Evolutionary conservation across 768 basidiomycete genomes (phyloP), one percentile per base, ranked within the genome.

Genomic region (Clavulina sp.): DNA sequence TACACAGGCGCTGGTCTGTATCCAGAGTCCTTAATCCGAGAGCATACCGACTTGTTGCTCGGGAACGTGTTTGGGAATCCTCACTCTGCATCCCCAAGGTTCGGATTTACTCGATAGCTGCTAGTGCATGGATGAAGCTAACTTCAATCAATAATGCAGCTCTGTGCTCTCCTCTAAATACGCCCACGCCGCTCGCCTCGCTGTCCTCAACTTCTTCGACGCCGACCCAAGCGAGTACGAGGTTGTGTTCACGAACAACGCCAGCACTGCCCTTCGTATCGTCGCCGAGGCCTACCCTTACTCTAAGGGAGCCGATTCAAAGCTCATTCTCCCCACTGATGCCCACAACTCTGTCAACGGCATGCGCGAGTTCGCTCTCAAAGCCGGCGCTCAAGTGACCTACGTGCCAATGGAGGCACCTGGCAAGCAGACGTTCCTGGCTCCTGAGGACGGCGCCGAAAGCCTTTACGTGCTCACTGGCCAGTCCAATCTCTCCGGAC

Each of bases 261-360:
- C 85, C 5, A 78, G 79, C 5, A 80, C 71, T 4, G 84, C 85
- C 0, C 69, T 89, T 58, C 87, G 86, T 59, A 71, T 89, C 30
- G 73, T 88, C 38, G 86, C 84, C 31, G 85, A 89, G 63, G 70
- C 83, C 0, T 89, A 78, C 58, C 82, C 81, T 0, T 88, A 86
- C 59, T 63, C 61, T 3, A 65, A 66, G 34, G 72, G 69, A n/a
- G 74, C 77, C 48, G n/a, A n/a, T n/a, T 46, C 43, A 26, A 64
- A 63, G 43, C 79, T 77, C 59, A 72, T 88, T 48, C 76, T 88
- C 51, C 74, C 80, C 19, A 70, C 73, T 16, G 85, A 89, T 64
- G 80, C 82, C 5, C 86, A 89, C 62, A 41, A 57, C 18, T 41
- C 36, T 5, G 50, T 57, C 18, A 55, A 55, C 48, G 54, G 54